Conservation (phyloP, 228 moss, liverwort and hornwort genomes). For the Sphagnum magellanicum region DNA sequence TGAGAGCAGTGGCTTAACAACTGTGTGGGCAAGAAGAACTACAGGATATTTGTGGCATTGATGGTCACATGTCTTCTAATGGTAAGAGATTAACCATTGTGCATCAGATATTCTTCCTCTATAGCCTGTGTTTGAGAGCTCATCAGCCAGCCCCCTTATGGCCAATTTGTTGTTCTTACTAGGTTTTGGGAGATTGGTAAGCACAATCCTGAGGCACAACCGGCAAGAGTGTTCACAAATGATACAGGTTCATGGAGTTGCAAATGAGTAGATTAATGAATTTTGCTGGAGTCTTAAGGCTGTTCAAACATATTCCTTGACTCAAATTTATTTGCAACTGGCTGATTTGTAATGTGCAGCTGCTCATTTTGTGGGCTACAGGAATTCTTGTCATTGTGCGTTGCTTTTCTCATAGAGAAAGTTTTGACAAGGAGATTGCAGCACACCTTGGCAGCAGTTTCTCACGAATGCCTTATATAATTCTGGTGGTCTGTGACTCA, state of each 20-base stretch:
- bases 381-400: conserved; percentile 87
- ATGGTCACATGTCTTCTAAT: conserved; percentile 82
- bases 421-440: conserved; percentile 76
- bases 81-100: conserved; percentile 23
- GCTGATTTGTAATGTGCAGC: conserved; percentile 24
- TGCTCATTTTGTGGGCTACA: conserved; percentile 68
- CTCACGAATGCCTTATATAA: conserved; percentile 66
- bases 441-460: conserved; percentile 87
- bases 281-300: neutral
- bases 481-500: conserved; percentile 58
- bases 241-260: neutral
- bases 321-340: neutral
- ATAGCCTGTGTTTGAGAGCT: too few species aligned
- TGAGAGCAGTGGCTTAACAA: conserved; percentile 91
- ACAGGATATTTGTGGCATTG: conserved; percentile 74
- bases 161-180: too few species aligned
- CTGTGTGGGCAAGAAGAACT: conserved; percentile 91
- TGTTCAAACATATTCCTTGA: neutral
- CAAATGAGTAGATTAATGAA: neutral
- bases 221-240: too few species aligned
- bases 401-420: conserved; percentile 55
- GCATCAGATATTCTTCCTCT: too few species aligned
- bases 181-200: too few species aligned
- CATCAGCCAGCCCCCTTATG: too few species aligned
- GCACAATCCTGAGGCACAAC: too few species aligned